A percentile compares a stretch with the other conserved stretches of the same genome.
Conservation (phyloP, 2,329 filamentous ascomycete species). For the Furcasterigmium furcatum region DNA sequence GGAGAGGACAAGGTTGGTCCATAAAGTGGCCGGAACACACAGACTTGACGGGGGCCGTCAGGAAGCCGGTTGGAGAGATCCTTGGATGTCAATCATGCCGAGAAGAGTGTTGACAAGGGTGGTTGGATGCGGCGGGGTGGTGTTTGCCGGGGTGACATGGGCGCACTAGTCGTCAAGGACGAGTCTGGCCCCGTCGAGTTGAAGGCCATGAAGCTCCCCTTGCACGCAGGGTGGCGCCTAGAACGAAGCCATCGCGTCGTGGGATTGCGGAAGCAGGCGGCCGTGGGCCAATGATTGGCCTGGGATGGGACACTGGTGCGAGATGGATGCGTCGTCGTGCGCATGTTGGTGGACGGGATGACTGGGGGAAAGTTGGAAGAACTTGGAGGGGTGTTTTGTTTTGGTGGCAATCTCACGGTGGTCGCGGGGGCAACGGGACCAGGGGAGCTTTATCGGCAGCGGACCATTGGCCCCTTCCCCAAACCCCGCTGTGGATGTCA, state of each 20-base stretch:
- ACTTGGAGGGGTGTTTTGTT: conserved; percentile 2
- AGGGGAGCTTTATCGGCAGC: not conserved
- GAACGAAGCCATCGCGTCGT: not conserved
- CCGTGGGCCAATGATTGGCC: not conserved
- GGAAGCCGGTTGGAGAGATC: not conserved
- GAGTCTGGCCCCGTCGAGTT: not conserved
- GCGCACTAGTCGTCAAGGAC: not conserved
- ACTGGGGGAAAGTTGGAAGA: not conserved
- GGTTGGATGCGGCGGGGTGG: not conserved
- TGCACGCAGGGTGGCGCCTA: not conserved
- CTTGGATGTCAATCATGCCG: not conserved
- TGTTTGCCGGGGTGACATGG: not conserved
- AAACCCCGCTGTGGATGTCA: not conserved
- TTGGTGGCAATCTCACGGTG: not conserved
- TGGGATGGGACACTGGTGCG: not conserved
- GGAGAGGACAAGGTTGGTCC: not conserved
- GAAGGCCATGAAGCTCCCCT: too few species aligned
- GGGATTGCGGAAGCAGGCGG: not conserved
- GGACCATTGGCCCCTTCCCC: not conserved
- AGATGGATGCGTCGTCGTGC: not conserved
- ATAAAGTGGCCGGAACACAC: conserved; percentile 1
- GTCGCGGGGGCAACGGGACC: not conserved
- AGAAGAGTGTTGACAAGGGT: not conserved
- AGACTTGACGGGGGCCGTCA: too few species aligned
- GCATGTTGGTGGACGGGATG: not conserved